Base-by-base conservation (phyloP, 1,139 yeast genomes). In the Debaryomyces sp. region DNA sequence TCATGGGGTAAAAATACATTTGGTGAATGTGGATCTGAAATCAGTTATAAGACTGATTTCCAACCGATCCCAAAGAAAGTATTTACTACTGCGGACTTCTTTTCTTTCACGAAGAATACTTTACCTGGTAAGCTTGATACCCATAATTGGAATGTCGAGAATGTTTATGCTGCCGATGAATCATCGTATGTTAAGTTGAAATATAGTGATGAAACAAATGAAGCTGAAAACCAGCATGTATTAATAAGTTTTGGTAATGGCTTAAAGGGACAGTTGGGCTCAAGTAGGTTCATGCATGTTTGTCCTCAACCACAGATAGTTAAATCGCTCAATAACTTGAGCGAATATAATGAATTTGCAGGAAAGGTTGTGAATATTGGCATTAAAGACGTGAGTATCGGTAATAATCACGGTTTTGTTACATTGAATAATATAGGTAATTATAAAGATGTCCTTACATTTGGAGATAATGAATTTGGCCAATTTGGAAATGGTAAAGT, bases 391-490 rank as follows among this genome's bases (percentile, higher is more conserved):
- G 77, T 91, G 74, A 64, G 80, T 12, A 75, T 81, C 21, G 96
- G 96, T 9, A 69, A 72, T 15, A 82, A 84, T 50, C 97, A 92
- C 60, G 73, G 77, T 1, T 76, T 86, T 43, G 81, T 87, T 8
- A 81, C 84, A 3, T 71, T 89, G 53, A 68, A 75, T 39, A 84
- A 84, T 52, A 46, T 51, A 1, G 78, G 78, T 0, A 35, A 54
- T 2, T 26, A 47, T 46, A 77, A 77, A 41, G 94, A 88, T 60
- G 87, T 90, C 18, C 65, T 87, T 41, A 79, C 75, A 3, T 89
- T 96, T 89, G 99, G 99, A 17, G 86, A 84, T 41, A 92, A 91
- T 63, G 87, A 84, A 58, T 73, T 57, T 56, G 96, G 95, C 21
- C 97, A 92, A 68, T 76, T 89, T 44, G 97, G 96, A 17, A 90